A percentile compares a stretch with the other conserved stretches of the same genome.
Evolutionary conservation across 2,329 filamentous ascomycete genomes (phyloP).

Genomic region (Paecilomyces variotii): DNA sequence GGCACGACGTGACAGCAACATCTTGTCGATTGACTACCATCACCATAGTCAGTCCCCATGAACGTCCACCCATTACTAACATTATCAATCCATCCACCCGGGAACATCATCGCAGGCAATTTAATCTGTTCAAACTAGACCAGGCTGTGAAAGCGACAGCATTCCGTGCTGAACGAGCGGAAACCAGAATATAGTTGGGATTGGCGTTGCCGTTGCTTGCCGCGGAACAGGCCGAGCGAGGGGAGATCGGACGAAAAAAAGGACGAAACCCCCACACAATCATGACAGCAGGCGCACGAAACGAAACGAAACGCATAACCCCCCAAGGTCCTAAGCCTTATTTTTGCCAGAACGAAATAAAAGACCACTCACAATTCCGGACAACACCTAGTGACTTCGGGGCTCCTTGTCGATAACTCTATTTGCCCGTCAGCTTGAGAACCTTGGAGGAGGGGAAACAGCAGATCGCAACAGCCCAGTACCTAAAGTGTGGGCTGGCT

Average conservation of each 20-base stretch:
- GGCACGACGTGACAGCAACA: slow-evolving; percentile 77
- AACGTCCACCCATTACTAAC: not conserved
- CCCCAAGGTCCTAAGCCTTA: not conserved
- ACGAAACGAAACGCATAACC: not conserved
- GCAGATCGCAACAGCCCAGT: slow-evolving; percentile 22
- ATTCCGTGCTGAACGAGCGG: not conserved
- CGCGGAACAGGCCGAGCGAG: not conserved
- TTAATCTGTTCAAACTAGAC: not conserved
- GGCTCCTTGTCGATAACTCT: not conserved
- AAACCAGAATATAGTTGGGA: not conserved
- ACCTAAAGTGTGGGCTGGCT: slow-evolving; percentile 14
- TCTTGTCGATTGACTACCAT: slow-evolving; percentile 32
- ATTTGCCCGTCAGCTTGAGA: slow-evolving; percentile 6
- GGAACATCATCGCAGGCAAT: not conserved
- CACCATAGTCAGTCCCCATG: not conserved
- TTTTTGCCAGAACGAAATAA: not conserved
- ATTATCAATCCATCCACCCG: not conserved
- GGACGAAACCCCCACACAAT: not conserved
- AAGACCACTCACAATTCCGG: not conserved
- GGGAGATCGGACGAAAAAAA: not conserved
- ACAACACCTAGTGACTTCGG: not conserved
- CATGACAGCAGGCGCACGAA: not conserved
- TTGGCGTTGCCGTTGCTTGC: not conserved
- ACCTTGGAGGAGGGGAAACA: slow-evolving; percentile 16
- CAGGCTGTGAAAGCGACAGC: not conserved